A percentile compares a stretch with the other conserved stretches of the same genome.
Conservation (phyloP, 2,329 filamentous ascomycete genomes). For the Coniochaeta sp. region DNA sequence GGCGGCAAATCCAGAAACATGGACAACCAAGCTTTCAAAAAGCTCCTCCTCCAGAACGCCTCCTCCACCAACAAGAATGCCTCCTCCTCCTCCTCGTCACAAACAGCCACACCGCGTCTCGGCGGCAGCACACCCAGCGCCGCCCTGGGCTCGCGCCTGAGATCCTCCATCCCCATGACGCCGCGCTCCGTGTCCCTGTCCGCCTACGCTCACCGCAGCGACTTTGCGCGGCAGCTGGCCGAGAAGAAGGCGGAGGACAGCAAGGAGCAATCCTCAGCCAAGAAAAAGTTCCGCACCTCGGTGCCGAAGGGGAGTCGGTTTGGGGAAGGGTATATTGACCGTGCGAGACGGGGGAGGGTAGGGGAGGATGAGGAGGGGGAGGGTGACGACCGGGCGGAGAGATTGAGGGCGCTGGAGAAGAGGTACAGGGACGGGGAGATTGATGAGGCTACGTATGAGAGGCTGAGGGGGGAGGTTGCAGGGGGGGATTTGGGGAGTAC, state of each 20-base stretch:
- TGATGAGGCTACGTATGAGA: slow-evolving; percentile 70
- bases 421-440: slow-evolving; percentile 78
- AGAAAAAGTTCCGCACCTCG: slow-evolving; percentile 71
- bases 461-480: slow-evolving; percentile 65
- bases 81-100: slow-evolving; percentile 32
- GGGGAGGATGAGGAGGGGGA: slow-evolving; percentile 40
- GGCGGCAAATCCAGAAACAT: slow-evolving; percentile 49
- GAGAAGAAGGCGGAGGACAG: slow-evolving; percentile 40
- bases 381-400: slow-evolving; percentile 48
- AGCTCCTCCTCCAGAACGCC: slow-evolving; percentile 54
- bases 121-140: slow-evolving; percentile 22
- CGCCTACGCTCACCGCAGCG: slow-evolving; percentile 36
- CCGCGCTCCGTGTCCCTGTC: slow-evolving; percentile 57
- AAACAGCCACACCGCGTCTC: slow-evolving; percentile 23
- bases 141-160: slow-evolving; percentile 67
- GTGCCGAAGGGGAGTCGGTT: slow-evolving; percentile 79
- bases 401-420: slow-evolving; percentile 74
- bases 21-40: slow-evolving; percentile 95
- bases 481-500: slow-evolving; percentile 76
- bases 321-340: slow-evolving; percentile 75
- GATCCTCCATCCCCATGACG: slow-evolving; percentile 86
- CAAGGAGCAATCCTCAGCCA: slow-evolving; percentile 48
- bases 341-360: slow-evolving; percentile 53
- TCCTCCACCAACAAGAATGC: slow-evolving; percentile 22
- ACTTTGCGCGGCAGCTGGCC: slow-evolving; percentile 79